Evolutionary conservation across 2,329 filamentous ascomycete genomes (phyloP).

Genomic region (Colletotrichum shisoi): DNA sequence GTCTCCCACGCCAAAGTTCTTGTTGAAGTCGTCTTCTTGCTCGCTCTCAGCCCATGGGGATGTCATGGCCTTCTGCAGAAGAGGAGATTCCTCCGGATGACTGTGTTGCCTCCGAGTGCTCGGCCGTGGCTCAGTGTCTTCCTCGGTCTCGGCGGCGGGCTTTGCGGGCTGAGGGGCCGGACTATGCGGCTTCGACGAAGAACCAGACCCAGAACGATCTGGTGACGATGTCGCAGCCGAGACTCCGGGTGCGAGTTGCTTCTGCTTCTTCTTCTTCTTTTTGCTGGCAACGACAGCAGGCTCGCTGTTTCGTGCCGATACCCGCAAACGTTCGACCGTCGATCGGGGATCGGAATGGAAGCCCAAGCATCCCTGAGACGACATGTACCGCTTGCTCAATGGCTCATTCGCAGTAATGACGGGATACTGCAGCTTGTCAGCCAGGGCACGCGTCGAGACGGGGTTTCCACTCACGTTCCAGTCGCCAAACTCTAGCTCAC

Average conservation of each 20-base stretch:
- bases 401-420: conserved; percentile 85
- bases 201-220: conserved; percentile 16
- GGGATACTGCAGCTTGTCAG: conserved; percentile 72
- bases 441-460: neutral
- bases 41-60: conserved; percentile 39
- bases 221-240: conserved; percentile 13
- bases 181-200: conserved; percentile 28
- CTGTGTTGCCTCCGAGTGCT: neutral
- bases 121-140: neutral
- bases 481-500: conserved; percentile 80
- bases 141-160: neutral
- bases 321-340: conserved; percentile 29
- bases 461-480: conserved; percentile 78
- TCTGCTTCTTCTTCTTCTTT: conserved; percentile 36
- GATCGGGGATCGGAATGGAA: conserved; percentile 29
- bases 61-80: conserved; percentile 25
- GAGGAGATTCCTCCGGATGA: conserved; percentile 16
- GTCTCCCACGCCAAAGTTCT: conserved; percentile 44
- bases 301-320: conserved; percentile 24
- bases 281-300: conserved; percentile 33
- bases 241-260: conserved; percentile 29
- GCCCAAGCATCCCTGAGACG: conserved; percentile 31
- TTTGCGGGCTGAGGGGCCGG: conserved; percentile 11
- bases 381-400: conserved; percentile 70
- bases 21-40: conserved; percentile 29